phyloP scores from a whole-genome alignment of 2,329 filamentous ascomycete species.

The Salinomyces thailandicus region DNA sequence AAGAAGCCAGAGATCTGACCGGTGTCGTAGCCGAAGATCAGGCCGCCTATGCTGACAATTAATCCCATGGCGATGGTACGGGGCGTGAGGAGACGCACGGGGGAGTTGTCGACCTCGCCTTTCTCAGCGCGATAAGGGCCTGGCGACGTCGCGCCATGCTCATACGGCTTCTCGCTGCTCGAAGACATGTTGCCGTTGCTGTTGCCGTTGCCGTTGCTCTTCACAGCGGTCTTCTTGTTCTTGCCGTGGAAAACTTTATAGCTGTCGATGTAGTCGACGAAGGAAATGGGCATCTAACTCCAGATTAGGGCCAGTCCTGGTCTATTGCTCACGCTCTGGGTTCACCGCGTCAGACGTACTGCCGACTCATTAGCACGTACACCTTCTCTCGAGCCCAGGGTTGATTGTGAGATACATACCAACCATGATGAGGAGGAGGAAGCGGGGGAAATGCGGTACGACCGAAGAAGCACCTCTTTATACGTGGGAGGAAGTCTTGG shows the following conservation, averaged over 20 bases:
- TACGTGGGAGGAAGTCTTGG: background rate
- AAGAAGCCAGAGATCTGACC: slow-evolving; percentile 55
- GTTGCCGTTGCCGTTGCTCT: background rate
- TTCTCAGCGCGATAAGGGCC: slow-evolving; percentile 12
- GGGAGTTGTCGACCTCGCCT: slow-evolving; percentile 15
- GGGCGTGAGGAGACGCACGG: slow-evolving; percentile 15
- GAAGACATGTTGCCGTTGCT: too few species aligned
- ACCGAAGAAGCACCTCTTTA: background rate
- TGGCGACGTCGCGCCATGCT: background rate
- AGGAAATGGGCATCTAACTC: slow-evolving; percentile 1
- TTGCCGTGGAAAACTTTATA: background rate
- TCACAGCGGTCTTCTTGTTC: background rate
- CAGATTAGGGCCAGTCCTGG: background rate
- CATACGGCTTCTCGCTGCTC: background rate
- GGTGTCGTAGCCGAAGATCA: slow-evolving; percentile 33
- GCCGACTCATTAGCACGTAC: too few species aligned
- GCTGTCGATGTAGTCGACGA: slow-evolving; percentile 1
- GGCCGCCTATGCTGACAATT: slow-evolving; percentile 28
- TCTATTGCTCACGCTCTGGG: too few species aligned
- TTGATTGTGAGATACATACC: background rate
- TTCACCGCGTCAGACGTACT: too few species aligned
- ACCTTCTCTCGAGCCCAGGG: background rate
- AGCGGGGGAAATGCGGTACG: background rate
- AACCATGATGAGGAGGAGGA: background rate
- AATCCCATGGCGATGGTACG: slow-evolving; percentile 25